phyloP scores from a whole-genome alignment of 805 yeast genomes.

The Wickerhamiella australiensis region DNA sequence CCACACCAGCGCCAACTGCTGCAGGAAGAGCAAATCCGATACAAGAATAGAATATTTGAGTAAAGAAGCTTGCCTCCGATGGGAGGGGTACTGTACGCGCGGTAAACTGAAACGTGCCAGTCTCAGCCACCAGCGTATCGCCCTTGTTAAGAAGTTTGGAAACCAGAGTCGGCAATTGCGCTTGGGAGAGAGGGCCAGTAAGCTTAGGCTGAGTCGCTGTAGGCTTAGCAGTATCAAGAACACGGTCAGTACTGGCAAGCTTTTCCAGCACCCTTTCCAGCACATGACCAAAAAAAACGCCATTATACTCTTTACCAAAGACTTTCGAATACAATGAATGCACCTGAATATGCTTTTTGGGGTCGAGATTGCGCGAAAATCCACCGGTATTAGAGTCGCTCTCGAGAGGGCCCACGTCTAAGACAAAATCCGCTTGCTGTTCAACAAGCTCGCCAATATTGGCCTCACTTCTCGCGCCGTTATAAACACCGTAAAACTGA shows the following conservation, averaged over 20 bases:
- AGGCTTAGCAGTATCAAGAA: neutral
- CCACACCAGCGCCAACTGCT: conserved; percentile 63
- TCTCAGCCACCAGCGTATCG: conserved; percentile 40
- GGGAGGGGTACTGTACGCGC: conserved; percentile 57
- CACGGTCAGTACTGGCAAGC: neutral
- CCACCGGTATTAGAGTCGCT: conserved; percentile 64
- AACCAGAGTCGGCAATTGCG: conserved; percentile 28
- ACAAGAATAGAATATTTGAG: conserved; percentile 70
- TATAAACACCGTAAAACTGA: conserved; percentile 59
- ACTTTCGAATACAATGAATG: conserved; percentile 45
- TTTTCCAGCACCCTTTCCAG: conserved; percentile 24
- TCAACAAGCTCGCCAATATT: conserved; percentile 40
- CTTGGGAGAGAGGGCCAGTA: conserved; percentile 30
- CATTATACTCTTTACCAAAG: conserved; percentile 24
- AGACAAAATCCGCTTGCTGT: conserved; percentile 46
- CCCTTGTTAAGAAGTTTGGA: conserved; percentile 1
- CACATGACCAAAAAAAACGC: conserved; percentile 18
- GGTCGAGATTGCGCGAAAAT: conserved; percentile 38
- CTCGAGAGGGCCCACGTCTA: conserved; percentile 56
- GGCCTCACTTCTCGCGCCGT: conserved; percentile 45
- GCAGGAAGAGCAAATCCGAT: conserved; percentile 86
- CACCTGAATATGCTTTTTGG: conserved; percentile 36
- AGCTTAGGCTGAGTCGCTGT: conserved; percentile 16
- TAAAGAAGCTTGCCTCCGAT: conserved; percentile 32
- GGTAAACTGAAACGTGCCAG: conserved; percentile 75